Base-by-base conservation (phyloP, 139 green algal species). In the Nannochloris sp. region DNA sequence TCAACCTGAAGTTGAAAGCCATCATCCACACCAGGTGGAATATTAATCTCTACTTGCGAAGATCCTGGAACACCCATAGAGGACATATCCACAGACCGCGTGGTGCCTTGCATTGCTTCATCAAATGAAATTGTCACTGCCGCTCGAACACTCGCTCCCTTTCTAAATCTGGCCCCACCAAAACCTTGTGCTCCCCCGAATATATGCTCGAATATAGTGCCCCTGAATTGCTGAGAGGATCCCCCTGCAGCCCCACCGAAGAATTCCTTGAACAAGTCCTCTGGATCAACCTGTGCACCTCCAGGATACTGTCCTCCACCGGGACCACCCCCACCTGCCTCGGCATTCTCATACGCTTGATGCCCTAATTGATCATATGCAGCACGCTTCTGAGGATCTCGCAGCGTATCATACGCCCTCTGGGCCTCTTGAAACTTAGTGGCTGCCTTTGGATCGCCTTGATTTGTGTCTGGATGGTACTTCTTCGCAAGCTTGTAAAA, bases 401-500 rank as follows among this genome's bases (percentile, higher is more conserved):
- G 62, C 53, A 96, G 76, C 4, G 83, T 87, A 67, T 95, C 87
- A 55, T 96, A 96, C 5, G 90, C 89, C 57, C 88, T 88, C 40
- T 87, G 80, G 2, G 86, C 74, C 68, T 96, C 90, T 61, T 94
- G 86, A 54, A 96, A 96, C 59, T 84, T 85, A 7, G 76, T 68
- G 2, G 80, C 80, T 4, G 89, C 87, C 4, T 86, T 76, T 0
- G 82, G 68, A 68, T 95, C 80, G 14, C 80, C 84, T 82, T 92
- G 87, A 73, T 96, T 96, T 12, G 86, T 90, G 62, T 96, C 90
- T 36, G 90, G 90, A 68, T 96, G 90, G 62, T 90, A 92, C 75
- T 95, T 71, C 68, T 94, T 95, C 3, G 90, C 90, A 12, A 90
- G 75, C 63, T 85, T 70, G 68, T 96, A 95, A 68, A 89, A 96